Evolutionary conservation across 495 filamentous ascomycete genomes (phyloP).

Genomic region (Xylaria sp.): DNA sequence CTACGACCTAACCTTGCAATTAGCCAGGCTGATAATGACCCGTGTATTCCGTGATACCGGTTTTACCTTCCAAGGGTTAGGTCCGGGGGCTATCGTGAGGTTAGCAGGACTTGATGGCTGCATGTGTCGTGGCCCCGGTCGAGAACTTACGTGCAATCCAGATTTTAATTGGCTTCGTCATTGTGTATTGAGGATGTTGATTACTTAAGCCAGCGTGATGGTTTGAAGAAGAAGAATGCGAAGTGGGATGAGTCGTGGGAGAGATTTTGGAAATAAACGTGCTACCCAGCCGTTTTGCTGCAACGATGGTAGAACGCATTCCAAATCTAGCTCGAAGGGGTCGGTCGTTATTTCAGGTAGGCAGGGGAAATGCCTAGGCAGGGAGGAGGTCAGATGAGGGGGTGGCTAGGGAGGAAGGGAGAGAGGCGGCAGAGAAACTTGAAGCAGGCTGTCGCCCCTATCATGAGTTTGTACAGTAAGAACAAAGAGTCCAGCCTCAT

Average conservation of each 20-base stretch:
- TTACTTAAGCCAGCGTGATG: conserved; percentile 18
- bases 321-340: too few relatives aligned
- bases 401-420: too few relatives aligned
- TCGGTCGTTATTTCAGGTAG: too few relatives aligned
- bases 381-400: too few relatives aligned
- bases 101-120: neutral
- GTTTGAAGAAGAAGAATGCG: neutral
- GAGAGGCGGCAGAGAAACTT: too few relatives aligned
- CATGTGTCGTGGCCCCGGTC: neutral
- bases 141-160: neutral
- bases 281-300: too few relatives aligned
- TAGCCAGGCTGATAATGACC: neutral
- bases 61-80: neutral
- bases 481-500: too few relatives aligned
- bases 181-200: conserved; percentile 3
- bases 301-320: too few relatives aligned
- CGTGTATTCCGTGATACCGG: neutral
- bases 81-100: neutral
- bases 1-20: conserved; percentile 55
- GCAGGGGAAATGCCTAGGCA: too few relatives aligned
- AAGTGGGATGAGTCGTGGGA: neutral
- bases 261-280: neutral
- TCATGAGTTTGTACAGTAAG: too few relatives aligned
- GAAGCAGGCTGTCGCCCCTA: too few relatives aligned
- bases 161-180: neutral